Percentiles rank a stretch among this genome's conserved stretches.
Evolutionary conservation across 1,284 basidiomycete species (phyloP).

Genomic region (Fistulinella cinereoalba): DNA sequence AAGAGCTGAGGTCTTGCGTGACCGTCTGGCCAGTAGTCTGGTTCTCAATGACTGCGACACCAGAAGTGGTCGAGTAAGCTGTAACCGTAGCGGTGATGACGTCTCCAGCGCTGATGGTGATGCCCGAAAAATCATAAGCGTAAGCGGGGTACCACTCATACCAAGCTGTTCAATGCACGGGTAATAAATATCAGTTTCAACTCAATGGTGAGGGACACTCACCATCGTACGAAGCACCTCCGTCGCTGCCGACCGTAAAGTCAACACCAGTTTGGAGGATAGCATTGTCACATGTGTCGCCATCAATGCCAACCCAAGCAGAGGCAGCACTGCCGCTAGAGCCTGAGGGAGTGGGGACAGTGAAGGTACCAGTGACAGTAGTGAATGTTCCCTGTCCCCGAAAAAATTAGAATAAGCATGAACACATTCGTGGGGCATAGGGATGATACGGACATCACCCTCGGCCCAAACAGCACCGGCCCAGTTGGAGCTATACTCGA

Average conservation of each 20-base stretch:
- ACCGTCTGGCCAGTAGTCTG: slow-evolving; percentile 9
- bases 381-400: not conserved
- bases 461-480: not conserved
- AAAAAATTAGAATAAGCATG: not conserved
- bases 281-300: not conserved
- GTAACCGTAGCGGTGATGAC: not conserved
- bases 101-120: not conserved
- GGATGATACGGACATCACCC: not conserved
- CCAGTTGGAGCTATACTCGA: not conserved
- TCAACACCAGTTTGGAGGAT: not conserved
- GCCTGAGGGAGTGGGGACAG: not conserved
- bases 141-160: not conserved
- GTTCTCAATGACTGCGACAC: slow-evolving; percentile 15
- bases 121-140: not conserved
- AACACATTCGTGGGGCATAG: not conserved
- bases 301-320: not conserved
- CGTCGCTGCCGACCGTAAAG: not conserved
- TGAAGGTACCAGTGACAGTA: not conserved
- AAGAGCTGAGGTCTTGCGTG: slow-evolving; percentile 5
- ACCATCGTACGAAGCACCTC: not conserved
- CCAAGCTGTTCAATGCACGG: not conserved
- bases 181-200: not conserved
- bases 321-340: not conserved
- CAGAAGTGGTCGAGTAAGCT: not conserved
- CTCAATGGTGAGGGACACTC: not conserved